A percentile compares a stretch with the other conserved stretches of the same genome.
Conservation (phyloP, 1,284 basidiomycete species). For the Mycena citricolor region DNA sequence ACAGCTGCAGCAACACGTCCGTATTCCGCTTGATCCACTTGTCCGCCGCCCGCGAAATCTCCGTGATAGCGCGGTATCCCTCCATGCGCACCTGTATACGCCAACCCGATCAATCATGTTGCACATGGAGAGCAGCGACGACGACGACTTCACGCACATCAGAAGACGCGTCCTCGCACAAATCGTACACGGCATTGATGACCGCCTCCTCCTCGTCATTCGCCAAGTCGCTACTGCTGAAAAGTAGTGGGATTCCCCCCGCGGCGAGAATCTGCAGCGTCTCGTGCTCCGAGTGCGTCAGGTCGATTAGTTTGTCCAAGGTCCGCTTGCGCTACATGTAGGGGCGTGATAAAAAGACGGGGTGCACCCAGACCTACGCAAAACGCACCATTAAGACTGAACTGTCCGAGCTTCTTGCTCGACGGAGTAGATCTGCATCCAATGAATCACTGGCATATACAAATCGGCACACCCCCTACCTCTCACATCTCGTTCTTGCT, state of each 20-base stretch:
- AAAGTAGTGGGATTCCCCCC: conserved; percentile 53
- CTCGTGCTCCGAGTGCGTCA: conserved; percentile 34
- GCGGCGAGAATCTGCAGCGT: conserved; percentile 58
- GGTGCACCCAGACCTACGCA: not conserved
- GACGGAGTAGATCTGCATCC: conserved; percentile 30
- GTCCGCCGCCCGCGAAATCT: conserved; percentile 56
- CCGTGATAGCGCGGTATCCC: conserved; percentile 62
- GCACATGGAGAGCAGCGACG: conserved; percentile 1
- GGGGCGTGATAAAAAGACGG: not conserved
- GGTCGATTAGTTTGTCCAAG: conserved; percentile 35
- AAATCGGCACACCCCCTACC: conserved; percentile 13
- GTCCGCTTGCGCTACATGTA: conserved; percentile 36
- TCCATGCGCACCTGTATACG: conserved; percentile 59
- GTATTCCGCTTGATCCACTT: conserved; percentile 69
- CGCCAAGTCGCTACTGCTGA: too few relatives aligned
- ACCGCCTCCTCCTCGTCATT: conserved; percentile 68
- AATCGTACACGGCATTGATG: conserved; percentile 72
- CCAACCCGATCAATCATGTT: conserved; percentile 16
- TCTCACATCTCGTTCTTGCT: conserved; percentile 21
- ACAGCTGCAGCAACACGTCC: conserved; percentile 69
- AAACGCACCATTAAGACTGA: conserved; percentile 31
- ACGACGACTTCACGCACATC: too few relatives aligned
- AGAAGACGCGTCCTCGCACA: conserved; percentile 68
- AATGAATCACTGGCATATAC: not conserved
- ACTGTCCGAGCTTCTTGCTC: conserved; percentile 32